Evolutionary conservation across 495 filamentous ascomycete genomes (phyloP), one percentile per base, ranked within the genome.

Genomic region (Talaromyces trachyspermus): DNA sequence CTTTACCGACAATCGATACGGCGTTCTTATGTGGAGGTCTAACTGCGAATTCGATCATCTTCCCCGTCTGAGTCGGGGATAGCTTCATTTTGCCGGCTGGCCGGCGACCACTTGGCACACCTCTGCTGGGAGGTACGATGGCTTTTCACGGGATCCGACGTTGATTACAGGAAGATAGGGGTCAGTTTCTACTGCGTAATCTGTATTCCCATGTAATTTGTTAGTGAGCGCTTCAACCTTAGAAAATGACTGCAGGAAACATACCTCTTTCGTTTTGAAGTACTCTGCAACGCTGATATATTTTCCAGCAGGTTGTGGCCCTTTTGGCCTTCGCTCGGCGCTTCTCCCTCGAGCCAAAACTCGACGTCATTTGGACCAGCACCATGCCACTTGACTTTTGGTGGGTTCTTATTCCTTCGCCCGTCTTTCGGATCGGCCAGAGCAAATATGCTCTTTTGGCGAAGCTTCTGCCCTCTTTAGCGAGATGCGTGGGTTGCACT

Each of bases 11-110:
- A 51, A 92, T 82, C 0, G 80, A 83, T 5, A 64, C 45, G 0
- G 78, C 83, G 52, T 90, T 91, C 20, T 68, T 60, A 1, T 63
- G 68, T 0, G 86, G 83, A 1, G 60, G 55, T 5, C 85, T 74
- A 43, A 78, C 83, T 4, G 86, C 80, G 55, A 87, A 83, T 2
- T 53, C 55, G 29, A 86, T 77, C 78, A 89, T 89, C 0, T 59
- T 37, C 0, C 68, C 60, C 0, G 78, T 80, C 52, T 86, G 82
- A 0, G 59, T 51, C 0, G 62, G 54, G 10, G 46, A 50, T 24
- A 84, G 63, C 52, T 78, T 76, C 3, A 67, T 59, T 70, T 69
- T 40, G 78, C 60, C 5, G 70, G 38, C 52, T 92, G 85, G 0
- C 85, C 87, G 1, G 73, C 71, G 2, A 80, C 47, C 4, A 90